These are phyloP conservation scores for Murraya koenigii DNA, from an alignment of 345 rosid species.

Conservation along the genomic window DNA sequence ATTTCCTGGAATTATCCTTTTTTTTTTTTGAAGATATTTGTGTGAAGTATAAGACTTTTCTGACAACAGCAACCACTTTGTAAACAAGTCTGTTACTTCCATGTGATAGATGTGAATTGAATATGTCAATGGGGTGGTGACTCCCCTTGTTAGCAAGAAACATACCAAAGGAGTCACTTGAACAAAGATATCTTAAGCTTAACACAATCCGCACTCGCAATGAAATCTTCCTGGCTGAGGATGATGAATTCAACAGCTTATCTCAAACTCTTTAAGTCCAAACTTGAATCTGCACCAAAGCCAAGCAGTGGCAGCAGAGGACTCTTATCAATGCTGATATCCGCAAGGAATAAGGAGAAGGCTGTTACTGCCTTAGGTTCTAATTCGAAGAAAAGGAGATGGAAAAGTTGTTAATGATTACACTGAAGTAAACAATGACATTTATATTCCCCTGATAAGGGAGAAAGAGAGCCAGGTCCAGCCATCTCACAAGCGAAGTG, in stretches of 20 bases:
- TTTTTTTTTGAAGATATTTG: too few relatives aligned
- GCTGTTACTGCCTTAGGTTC: slow-evolving; percentile 10
- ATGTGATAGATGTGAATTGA: not conserved
- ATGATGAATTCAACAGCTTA: not conserved
- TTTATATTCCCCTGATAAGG: slow-evolving; percentile 44
- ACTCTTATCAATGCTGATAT: slow-evolving; percentile 21
- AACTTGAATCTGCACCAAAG: slow-evolving; percentile 6
- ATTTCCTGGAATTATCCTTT: too few relatives aligned
- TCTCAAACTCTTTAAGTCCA: not conserved
- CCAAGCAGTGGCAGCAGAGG: slow-evolving; percentile 20
- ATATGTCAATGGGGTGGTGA: slow-evolving; percentile 47
- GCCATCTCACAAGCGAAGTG: slow-evolving; percentile 80
- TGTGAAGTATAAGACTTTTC: not conserved
- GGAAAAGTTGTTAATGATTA: slow-evolving; percentile 16
- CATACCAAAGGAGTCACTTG: slow-evolving; percentile 51
- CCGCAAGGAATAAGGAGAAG: slow-evolving; percentile 15
- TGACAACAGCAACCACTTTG: not conserved
- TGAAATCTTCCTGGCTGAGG: slow-evolving; percentile 28
- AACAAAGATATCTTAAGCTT: slow-evolving; percentile 44
- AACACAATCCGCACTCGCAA: slow-evolving; percentile 25
- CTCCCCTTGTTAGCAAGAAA: slow-evolving; percentile 57
- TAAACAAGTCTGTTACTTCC: not conserved
- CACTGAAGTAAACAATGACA: slow-evolving; percentile 1
- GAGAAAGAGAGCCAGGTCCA: slow-evolving; percentile 74
- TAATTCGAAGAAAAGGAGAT: slow-evolving; percentile 26